Base-by-base conservation (phyloP, 371 early-diverging fungal species). In the Funneliformis caledonium region DNA sequence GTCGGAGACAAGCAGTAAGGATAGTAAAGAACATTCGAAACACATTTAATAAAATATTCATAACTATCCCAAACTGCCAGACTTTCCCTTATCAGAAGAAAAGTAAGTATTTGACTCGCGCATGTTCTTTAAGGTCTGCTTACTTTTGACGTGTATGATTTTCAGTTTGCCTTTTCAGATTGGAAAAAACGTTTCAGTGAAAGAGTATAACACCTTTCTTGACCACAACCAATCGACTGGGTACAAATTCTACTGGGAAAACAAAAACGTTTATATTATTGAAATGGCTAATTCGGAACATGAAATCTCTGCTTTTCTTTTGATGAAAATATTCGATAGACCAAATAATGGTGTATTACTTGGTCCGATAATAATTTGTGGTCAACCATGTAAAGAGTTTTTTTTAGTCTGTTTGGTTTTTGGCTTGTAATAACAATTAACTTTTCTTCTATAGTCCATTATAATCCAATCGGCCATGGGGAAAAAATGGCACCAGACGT, bases 111-210 rank as follows among this genome's bases (percentile, higher is more conserved):
- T 26, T 26, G 26, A 26, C 26, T 26, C 26, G 64, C 11, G 47
- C 26, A 19, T 6, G 16, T 76, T 64, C 65, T 64, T 62, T 26
- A 76, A 48, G 48, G 19, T 74, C 74, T 74, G 60, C 16, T 76
- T 64, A 43, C 37, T 76, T 37, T 47, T 76, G 64, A 76, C 76
- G n/a, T 26, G 76, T 43, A 76, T 64, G 61, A 47, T 76, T 16
- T 76, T 43, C 50, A 76, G 76, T 76, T 64, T 76, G 48, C 76
- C 76, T 5, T 76, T 76, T n/a, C 76, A 64, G 76, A 76, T 76
- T 65, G 65, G 77, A 31, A 2, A 14, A n/a, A 76, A 76, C 2
- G 48, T 76, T 76, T 61, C 77, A 65, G 65, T 76, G 26, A 76
- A 76, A 47, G 47, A 64, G 5, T 76, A 64, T 64, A 64, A 64